Evolutionary conservation across 1,284 basidiomycete species (phyloP).

Genomic region (Porodaedalea pini): DNA sequence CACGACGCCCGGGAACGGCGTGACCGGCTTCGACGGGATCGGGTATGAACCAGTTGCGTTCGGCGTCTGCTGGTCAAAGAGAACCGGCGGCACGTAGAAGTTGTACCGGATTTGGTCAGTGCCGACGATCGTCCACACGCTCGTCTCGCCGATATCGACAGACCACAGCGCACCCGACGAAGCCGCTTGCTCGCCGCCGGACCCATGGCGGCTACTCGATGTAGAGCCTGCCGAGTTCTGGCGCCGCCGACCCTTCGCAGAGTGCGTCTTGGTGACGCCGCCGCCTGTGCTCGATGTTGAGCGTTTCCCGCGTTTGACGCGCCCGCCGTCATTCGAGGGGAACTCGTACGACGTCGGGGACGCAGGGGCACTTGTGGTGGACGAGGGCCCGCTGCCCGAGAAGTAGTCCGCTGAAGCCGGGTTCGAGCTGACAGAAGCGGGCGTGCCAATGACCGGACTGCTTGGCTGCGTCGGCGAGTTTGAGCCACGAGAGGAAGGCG

Average conservation of each 20-base stretch:
- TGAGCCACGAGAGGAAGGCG: slow-evolving; percentile 39
- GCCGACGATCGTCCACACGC: slow-evolving; percentile 91
- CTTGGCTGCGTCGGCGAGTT: slow-evolving; percentile 62
- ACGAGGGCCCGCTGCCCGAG: slow-evolving; percentile 41
- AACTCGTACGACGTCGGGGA: slow-evolving; percentile 71
- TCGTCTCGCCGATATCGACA: slow-evolving; percentile 84
- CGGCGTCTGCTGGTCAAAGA: slow-evolving; percentile 70
- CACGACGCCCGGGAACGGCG: slow-evolving; percentile 80
- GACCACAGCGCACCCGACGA: slow-evolving; percentile 81
- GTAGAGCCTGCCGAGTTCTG: slow-evolving; percentile 71
- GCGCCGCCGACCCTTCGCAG: slow-evolving; percentile 60
- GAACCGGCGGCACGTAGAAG: slow-evolving; percentile 85
- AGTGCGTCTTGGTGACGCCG: slow-evolving; percentile 53
- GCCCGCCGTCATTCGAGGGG: slow-evolving; percentile 73
- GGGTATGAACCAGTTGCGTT: slow-evolving; percentile 65
- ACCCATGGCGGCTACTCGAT: slow-evolving; percentile 58
- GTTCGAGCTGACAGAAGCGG: slow-evolving; percentile 39
- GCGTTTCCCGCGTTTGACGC: slow-evolving; percentile 74
- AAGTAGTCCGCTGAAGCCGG: slow-evolving; percentile 63
- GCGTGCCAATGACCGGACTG: slow-evolving; percentile 65
- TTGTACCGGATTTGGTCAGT: slow-evolving; percentile 88
- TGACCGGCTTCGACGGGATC: slow-evolving; percentile 76
- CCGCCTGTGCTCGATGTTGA: slow-evolving; percentile 67
- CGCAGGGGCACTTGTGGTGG: slow-evolving; percentile 43
- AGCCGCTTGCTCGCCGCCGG: slow-evolving; percentile 59